Evolutionary conservation across 2,329 filamentous ascomycete genomes (phyloP), one percentile per base, ranked within the genome.

Genomic region (Zymoseptoria brevis): DNA sequence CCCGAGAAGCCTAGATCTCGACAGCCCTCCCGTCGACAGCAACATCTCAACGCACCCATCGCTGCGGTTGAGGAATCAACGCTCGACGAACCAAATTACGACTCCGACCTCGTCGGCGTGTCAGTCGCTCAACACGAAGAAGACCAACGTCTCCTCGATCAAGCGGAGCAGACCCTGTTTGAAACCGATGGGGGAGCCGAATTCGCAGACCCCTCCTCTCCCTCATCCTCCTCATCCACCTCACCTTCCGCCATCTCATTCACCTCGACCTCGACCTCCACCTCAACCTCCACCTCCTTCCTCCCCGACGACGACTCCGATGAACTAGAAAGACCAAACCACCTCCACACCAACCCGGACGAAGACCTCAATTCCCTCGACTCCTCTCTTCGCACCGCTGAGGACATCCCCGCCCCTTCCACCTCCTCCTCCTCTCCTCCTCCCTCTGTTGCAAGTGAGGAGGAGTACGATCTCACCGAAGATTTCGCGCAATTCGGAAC

Each of bases 401-500:
- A 64, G 48, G 54, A 54, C 22, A 56, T 58, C 24, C 48, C 54
- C 11, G 11, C 41, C 19, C 5, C 4, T 4, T 24, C 22, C 19
- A 22, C 21, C 21, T 22, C 21, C 21, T 4, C 21, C 4, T 22
- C 54, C 9, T 13, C 5, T 6, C 13, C 16, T 2, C 35, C n/a
- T n/a, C n/a, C n/a, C n/a, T n/a, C n/a, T n/a, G n/a, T n/a, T n/a
- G n/a, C n/a, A n/a, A n/a, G n/a, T n/a, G 58, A 60, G 24, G 50
- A 16, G 9, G 9, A 30, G 7, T 53, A 50, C 9, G 57, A 53
- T 8, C 22, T 16, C 7, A 19, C 21, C 4, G 61, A 61, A 56
- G 64, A 62, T 22, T 50, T 62, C 11, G 58, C 58, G 11, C 64
- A 66, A 50, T 66, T 64, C 26, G 62, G 62, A 35, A 8, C 50